Conservation (phyloP, 2,329 filamentous ascomycete genomes). For the Venturia pyrina region DNA sequence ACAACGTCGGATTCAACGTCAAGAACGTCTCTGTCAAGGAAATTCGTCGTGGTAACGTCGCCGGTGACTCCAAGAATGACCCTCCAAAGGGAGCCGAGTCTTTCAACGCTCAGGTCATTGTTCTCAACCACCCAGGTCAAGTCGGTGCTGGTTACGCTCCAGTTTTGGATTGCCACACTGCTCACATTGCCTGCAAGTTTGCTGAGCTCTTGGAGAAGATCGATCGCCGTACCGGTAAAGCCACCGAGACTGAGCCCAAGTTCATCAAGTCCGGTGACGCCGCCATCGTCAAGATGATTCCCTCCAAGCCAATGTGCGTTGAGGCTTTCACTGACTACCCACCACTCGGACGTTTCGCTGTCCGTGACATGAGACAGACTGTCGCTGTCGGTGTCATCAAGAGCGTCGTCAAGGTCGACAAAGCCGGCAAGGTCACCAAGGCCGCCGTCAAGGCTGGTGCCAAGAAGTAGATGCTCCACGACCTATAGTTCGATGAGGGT, state of each 20-base stretch:
- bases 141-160: conserved; percentile 98
- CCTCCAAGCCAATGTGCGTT: conserved; percentile 99
- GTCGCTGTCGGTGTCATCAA: conserved; percentile 95
- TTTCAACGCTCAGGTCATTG: conserved; percentile 99
- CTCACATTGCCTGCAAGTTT: conserved; percentile 99
- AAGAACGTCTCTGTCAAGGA: conserved; percentile 99
- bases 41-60: conserved; percentile 99
- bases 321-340: conserved; percentile 99
- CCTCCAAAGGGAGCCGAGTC: conserved; percentile 78
- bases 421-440: conserved; percentile 43
- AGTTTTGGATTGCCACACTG: conserved; percentile 99
- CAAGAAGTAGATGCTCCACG: conserved; percentile 13
- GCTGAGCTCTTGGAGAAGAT: conserved; percentile 99
- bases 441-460: conserved; percentile 25
- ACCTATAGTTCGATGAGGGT: conserved; percentile 4
- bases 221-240: conserved; percentile 99
- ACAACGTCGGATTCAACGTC: conserved; percentile 99
- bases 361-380: conserved; percentile 87
- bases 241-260: conserved; percentile 84
- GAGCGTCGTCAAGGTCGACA: conserved; percentile 58
- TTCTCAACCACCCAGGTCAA: conserved; percentile 99
- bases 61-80: conserved; percentile 99
- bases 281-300: conserved; percentile 99
- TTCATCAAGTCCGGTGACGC: conserved; percentile 99
- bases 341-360: conserved; percentile 98